A percentile compares a stretch with the other conserved stretches of the same genome.
Evolutionary conservation across 2,329 filamentous ascomycete species (phyloP).

Genomic region (Neurospora sp.): DNA sequence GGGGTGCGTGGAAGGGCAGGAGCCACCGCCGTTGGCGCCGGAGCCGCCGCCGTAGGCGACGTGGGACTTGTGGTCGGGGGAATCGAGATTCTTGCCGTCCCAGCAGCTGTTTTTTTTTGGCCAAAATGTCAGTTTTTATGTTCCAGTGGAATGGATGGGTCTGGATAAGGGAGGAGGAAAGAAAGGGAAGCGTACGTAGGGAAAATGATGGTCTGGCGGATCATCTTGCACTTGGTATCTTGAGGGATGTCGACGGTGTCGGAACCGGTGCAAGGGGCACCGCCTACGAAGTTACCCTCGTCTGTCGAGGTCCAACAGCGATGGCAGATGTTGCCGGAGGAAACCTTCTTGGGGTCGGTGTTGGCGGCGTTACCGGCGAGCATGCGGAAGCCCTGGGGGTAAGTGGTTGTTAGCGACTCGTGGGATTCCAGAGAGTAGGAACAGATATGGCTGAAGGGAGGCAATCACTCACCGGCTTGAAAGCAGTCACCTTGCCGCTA

Average conservation of each 20-base stretch:
- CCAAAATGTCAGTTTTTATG: neutral
- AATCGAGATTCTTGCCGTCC: slow-evolving; percentile 38
- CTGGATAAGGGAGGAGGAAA: neutral
- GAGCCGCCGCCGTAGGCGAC: slow-evolving; percentile 35
- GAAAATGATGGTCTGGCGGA: slow-evolving; percentile 44
- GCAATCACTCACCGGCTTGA: slow-evolving; percentile 26
- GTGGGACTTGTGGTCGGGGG: slow-evolving; percentile 27
- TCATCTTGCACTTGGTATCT: slow-evolving; percentile 38
- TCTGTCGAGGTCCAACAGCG: slow-evolving; percentile 36
- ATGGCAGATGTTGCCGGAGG: slow-evolving; percentile 34
- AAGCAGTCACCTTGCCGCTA: slow-evolving; percentile 31
- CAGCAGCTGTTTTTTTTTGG: slow-evolving; percentile 29
- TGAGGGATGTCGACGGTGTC: slow-evolving; percentile 41
- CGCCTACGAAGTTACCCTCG: slow-evolving; percentile 37
- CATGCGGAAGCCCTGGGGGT: slow-evolving; percentile 34
- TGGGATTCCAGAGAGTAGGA: neutral
- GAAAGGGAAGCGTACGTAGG: slow-evolving; percentile 21
- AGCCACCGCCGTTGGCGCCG: slow-evolving; percentile 35
- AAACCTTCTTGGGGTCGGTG: slow-evolving; percentile 29
- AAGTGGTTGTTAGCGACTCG: neutral
- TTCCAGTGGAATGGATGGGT: too few species aligned
- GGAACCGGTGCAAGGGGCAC: slow-evolving; percentile 37
- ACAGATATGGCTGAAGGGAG: neutral
- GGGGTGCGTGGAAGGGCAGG: slow-evolving; percentile 35
- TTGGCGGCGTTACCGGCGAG: slow-evolving; percentile 34